A percentile compares a stretch with the other conserved stretches of the same genome.
These are phyloP conservation scores for Exophiala xenobiotica DNA, from an alignment of 2,329 filamentous ascomycete genomes.

Conservation along the genomic window DNA sequence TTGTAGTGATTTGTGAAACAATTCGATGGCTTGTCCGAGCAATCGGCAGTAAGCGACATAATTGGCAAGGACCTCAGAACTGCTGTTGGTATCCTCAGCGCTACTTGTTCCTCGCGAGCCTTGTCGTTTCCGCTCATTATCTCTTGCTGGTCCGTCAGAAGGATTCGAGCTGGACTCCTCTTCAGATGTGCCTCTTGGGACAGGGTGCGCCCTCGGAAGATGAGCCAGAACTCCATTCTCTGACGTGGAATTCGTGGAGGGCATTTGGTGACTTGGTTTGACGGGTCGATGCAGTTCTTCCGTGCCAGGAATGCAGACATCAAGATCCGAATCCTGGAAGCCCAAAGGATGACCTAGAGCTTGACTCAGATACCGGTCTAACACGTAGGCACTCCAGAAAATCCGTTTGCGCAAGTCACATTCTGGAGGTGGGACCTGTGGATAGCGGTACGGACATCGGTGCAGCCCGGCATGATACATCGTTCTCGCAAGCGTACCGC, in stretches of 20 bases:
- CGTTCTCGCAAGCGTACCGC: slow-evolving; percentile 56
- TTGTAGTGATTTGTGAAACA: slow-evolving; percentile 41
- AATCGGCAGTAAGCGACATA: slow-evolving; percentile 40
- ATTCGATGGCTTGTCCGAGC: slow-evolving; percentile 38
- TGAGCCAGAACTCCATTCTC: slow-evolving; percentile 11
- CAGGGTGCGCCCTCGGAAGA: slow-evolving; percentile 4
- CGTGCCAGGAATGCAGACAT: slow-evolving; percentile 48
- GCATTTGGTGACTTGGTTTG: background rate
- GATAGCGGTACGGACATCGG: slow-evolving; percentile 55
- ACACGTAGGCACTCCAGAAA: slow-evolving; percentile 58
- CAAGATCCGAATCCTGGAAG: slow-evolving; percentile 58
- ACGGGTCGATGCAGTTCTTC: slow-evolving; percentile 12
- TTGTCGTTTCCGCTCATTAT: too few species aligned
- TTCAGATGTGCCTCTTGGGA: background rate
- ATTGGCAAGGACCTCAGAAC: slow-evolving; percentile 32
- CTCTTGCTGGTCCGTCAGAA: background rate
- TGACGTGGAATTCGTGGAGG: background rate
- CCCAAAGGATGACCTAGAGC: slow-evolving; percentile 56
- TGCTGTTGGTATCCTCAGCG: background rate
- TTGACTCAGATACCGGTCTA: slow-evolving; percentile 58
- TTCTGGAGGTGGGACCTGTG: slow-evolving; percentile 51
- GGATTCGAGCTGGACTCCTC: background rate
- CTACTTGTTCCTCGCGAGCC: background rate
- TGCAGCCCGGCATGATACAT: slow-evolving; percentile 60
- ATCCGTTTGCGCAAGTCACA: slow-evolving; percentile 51